Conservation (phyloP, 805 yeast genomes). For the Monosporozyma solicola region DNA sequence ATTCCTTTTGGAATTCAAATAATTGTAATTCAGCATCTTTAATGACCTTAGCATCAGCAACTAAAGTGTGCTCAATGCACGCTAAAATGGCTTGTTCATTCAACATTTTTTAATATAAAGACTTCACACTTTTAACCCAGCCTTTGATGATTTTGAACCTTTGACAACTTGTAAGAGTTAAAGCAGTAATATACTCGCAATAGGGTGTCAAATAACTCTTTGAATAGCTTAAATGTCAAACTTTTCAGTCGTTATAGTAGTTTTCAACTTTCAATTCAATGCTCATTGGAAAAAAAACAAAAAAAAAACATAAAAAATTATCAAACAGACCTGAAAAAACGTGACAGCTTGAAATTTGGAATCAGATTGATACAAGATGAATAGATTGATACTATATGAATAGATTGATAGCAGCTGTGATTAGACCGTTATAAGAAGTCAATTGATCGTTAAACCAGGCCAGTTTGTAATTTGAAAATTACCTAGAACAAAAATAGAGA, state of each 20-base stretch:
- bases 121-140: not conserved
- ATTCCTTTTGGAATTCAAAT: slow-evolving; percentile 42
- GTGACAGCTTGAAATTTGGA: not conserved
- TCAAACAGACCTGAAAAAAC: not conserved
- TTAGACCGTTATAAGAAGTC: too few species aligned
- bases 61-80: slow-evolving; percentile 47
- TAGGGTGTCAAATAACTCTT: not conserved
- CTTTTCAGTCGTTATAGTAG: not conserved
- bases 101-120: slow-evolving; percentile 15
- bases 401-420: too few species aligned
- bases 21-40: slow-evolving; percentile 47
- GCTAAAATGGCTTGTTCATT: slow-evolving; percentile 43
- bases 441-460: not conserved
- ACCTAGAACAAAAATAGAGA: not conserved
- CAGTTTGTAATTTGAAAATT: too few species aligned
- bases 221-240: not conserved
- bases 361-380: not conserved
- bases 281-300: not conserved
- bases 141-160: not conserved
- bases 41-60: slow-evolving; percentile 40
- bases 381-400: too few species aligned
- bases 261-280: not conserved
- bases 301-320: not conserved
- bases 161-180: not conserved
- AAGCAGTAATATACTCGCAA: too few species aligned